phyloP scores from a whole-genome alignment of 306 rosid genomes.

The Quercus ilex region DNA sequence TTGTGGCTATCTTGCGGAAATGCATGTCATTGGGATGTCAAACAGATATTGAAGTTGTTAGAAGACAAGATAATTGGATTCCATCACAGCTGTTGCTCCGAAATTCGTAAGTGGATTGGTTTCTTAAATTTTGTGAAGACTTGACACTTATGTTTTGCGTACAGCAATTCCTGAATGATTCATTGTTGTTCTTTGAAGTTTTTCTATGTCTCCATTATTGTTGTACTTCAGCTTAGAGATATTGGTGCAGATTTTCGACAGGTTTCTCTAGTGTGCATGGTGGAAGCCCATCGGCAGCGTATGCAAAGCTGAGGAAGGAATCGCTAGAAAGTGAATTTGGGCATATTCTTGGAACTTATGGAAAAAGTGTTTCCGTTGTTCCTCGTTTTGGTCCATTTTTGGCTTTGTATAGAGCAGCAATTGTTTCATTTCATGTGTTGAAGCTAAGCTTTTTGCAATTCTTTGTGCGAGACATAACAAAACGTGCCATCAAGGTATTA shows the following conservation, averaged over 20 bases:
- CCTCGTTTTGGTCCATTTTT: conserved; percentile 78
- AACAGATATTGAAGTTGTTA: conserved; percentile 25
- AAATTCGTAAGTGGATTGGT: conserved; percentile 51
- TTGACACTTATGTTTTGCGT: conserved; percentile 2
- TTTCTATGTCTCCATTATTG: conserved; percentile 1
- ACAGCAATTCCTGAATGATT: background rate
- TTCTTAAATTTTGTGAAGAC: background rate
- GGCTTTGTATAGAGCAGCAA: conserved; percentile 85
- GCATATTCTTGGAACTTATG: conserved; percentile 63
- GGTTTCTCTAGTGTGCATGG: conserved; percentile 92
- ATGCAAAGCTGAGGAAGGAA: conserved; percentile 90
- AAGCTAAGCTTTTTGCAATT: conserved; percentile 71
- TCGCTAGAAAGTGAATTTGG: conserved; percentile 76
- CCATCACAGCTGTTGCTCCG: conserved; percentile 42
- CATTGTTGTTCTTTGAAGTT: conserved; percentile 5
- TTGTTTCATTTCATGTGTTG: conserved; percentile 76
- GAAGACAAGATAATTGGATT: conserved; percentile 31
- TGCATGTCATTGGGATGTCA: conserved; percentile 42
- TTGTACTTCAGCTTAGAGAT: conserved; percentile 18
- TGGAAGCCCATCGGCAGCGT: conserved; percentile 81
- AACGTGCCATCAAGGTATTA: conserved; percentile 78
- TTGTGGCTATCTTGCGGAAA: conserved; percentile 36
- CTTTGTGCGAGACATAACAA: conserved; percentile 57
- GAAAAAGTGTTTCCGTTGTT: conserved; percentile 57
- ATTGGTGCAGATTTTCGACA: conserved; percentile 62